Percentiles rank a stretch among this genome's conserved stretches.
Evolutionary conservation across 352 stramenopile species (phyloP).

Genomic region (Aphanomyces astaci): DNA sequence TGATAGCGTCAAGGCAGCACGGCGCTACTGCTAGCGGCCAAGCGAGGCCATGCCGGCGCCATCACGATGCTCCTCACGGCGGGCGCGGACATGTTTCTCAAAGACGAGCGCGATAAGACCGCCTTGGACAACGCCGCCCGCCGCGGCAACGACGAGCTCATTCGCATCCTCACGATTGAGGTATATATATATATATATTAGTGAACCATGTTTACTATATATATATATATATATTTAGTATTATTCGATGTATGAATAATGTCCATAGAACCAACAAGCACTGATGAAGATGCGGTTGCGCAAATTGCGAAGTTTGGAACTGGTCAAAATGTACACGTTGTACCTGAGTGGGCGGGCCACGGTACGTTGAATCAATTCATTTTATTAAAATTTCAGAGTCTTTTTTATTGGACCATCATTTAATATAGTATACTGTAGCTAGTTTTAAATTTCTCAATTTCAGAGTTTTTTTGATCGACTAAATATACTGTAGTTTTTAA

Average conservation of each 20-base stretch:
- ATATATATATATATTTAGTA: too few relatives aligned
- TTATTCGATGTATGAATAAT: too few relatives aligned
- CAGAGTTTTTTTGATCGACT: too few relatives aligned
- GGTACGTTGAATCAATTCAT: background rate
- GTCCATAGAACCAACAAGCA: conserved; percentile 58
- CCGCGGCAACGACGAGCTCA: conserved; percentile 72
- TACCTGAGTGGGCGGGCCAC: conserved; percentile 51
- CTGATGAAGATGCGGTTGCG: conserved; percentile 71
- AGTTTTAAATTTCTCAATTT: too few relatives aligned
- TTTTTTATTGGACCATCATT: too few relatives aligned
- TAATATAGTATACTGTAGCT: too few relatives aligned
- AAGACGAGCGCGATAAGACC: conserved; percentile 82
- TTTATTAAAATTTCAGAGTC: too few relatives aligned
- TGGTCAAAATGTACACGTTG: conserved; percentile 69
- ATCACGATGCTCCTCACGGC: conserved; percentile 72
- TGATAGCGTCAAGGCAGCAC: conserved; percentile 65
- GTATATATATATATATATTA: conserved; percentile 27
- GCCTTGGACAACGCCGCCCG: conserved; percentile 73
- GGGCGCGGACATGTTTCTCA: conserved; percentile 80
- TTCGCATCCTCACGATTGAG: conserved; percentile 75
- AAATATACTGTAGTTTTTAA: too few relatives aligned
- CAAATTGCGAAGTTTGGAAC: conserved; percentile 50
- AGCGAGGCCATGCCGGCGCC: conserved; percentile 67
- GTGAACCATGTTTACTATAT: background rate
- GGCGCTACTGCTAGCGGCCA: conserved; percentile 71